Evolutionary conservation across 805 yeast genomes (phyloP).

Genomic region (Kuraishia cidri): DNA sequence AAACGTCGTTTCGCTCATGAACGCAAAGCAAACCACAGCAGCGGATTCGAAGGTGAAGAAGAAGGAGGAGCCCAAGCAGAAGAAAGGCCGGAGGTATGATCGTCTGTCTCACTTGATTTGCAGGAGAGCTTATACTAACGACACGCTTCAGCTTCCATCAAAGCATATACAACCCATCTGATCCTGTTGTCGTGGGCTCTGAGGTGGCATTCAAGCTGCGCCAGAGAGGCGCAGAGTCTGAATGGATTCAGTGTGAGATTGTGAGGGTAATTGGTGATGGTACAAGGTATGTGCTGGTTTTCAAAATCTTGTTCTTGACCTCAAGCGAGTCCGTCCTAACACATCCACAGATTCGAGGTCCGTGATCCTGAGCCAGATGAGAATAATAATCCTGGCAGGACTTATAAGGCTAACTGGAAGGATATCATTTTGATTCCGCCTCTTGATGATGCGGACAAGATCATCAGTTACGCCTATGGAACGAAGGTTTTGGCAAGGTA

Average conservation of each 20-base stretch:
- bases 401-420: constrained; percentile 74
- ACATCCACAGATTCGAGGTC: constrained; percentile 67
- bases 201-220: constrained; percentile 83
- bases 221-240: constrained; percentile 60
- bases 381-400: constrained; percentile 76
- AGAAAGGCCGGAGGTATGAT: constrained; percentile 17
- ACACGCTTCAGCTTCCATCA: constrained; percentile 16
- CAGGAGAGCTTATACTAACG: background rate
- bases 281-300: constrained; percentile 19
- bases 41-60: constrained; percentile 5
- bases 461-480: constrained; percentile 59
- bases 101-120: no score
- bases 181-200: constrained; percentile 53
- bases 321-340: constrained; percentile 5
- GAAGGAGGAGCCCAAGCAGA: constrained; percentile 11
- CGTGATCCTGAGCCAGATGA: constrained; percentile 98
- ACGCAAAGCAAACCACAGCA: constrained; percentile 5
- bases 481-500: constrained; percentile 84
- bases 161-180: constrained; percentile 54
- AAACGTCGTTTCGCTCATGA: constrained; percentile 23
- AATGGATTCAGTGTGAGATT: constrained; percentile 96
- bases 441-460: constrained; percentile 24
- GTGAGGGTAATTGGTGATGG: constrained; percentile 71
- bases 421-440: constrained; percentile 73
- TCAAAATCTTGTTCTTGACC: background rate